Percentiles rank a stretch among this genome's conserved stretches.
Evolutionary conservation across 805 yeast species (phyloP).

Genomic region (Kodamaea laetipori): DNA sequence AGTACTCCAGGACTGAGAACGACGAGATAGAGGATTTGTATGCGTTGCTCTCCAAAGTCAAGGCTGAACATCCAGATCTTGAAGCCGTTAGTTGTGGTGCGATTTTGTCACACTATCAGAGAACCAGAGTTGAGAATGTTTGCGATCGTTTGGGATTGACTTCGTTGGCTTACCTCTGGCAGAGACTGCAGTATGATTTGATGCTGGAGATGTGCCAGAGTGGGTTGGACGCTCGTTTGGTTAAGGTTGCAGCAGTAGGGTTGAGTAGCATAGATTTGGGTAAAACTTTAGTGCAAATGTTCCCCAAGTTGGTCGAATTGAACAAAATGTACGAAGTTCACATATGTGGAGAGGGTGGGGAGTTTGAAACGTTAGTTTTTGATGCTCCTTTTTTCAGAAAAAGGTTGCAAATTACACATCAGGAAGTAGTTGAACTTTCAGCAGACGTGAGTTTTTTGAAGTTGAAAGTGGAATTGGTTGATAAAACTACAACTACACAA

Average conservation of each 20-base stretch:
- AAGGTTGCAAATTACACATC: slow-evolving; percentile 44
- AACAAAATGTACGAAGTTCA: slow-evolving; percentile 77
- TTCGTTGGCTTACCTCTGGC: slow-evolving; percentile 84
- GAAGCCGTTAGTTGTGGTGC: slow-evolving; percentile 95
- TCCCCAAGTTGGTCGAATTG: slow-evolving; percentile 57
- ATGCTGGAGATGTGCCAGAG: slow-evolving; percentile 79
- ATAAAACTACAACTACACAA: slow-evolving; percentile 31
- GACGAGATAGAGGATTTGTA: slow-evolving; percentile 91
- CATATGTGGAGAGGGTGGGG: slow-evolving; percentile 99
- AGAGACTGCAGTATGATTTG: slow-evolving; percentile 74
- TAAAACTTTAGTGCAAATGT: slow-evolving; percentile 59
- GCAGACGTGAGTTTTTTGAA: slow-evolving; percentile 74
- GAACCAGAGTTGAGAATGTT: slow-evolving; percentile 90
- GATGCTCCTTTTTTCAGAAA: slow-evolving; percentile 84
- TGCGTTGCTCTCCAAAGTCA: slow-evolving; percentile 51
- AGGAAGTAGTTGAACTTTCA: slow-evolving; percentile 44
- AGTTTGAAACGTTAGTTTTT: slow-evolving; percentile 88
- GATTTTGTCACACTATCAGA: slow-evolving; percentile 90
- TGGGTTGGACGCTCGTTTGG: slow-evolving; percentile 72
- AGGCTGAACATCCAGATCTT: slow-evolving; percentile 62
- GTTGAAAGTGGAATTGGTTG: slow-evolving; percentile 50
- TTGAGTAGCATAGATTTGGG: slow-evolving; percentile 69
- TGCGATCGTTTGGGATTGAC: slow-evolving; percentile 72
- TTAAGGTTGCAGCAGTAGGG: slow-evolving; percentile 94
- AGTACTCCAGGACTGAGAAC: slow-evolving; percentile 63